Conservation (phyloP, 345 rosid species). For the Boechera divaricarpa region DNA sequence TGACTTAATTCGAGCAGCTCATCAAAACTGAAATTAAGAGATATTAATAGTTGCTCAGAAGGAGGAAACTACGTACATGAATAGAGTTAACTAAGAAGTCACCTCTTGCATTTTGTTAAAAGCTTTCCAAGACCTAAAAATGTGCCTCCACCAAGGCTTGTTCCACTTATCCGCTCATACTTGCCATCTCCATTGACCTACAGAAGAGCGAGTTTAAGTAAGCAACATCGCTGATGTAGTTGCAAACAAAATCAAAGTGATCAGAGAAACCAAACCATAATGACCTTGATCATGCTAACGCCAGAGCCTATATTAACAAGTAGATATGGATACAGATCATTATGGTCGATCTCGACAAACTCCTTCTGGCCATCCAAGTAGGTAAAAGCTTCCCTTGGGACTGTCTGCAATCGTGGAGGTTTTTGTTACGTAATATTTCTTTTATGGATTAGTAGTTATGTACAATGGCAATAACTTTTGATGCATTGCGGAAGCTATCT, state of each 20-base stretch:
- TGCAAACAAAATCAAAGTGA: not conserved
- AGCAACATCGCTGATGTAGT: not conserved
- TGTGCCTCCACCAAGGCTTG: constrained; percentile 91
- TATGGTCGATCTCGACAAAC: constrained; percentile 71
- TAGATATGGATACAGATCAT: constrained; percentile 82
- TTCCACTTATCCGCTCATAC: constrained; percentile 85
- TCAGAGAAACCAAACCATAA: constrained; percentile 17
- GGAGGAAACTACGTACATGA: constrained; percentile 2
- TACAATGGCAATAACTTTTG: not conserved
- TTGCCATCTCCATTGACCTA: constrained; percentile 86
- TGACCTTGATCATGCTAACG: constrained; percentile 95
- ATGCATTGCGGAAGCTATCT: not conserved
- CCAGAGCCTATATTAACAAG: constrained; percentile 96
- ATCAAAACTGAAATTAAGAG: constrained; percentile 59
- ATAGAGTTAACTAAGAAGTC: constrained; percentile 17
- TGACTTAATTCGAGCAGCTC: constrained; percentile 82
- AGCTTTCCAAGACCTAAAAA: constrained; percentile 89
- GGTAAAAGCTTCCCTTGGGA: constrained; percentile 80
- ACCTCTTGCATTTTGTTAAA: constrained; percentile 84
- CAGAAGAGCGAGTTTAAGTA: constrained; percentile 36
- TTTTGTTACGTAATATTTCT: not conserved
- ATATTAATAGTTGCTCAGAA: constrained; percentile 21
- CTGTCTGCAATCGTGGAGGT: constrained; percentile 54
- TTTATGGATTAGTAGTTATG: not conserved
- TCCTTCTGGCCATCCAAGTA: constrained; percentile 71